phyloP scores from a whole-genome alignment of 345 rosid species.

The Eucalyptus regnans region DNA sequence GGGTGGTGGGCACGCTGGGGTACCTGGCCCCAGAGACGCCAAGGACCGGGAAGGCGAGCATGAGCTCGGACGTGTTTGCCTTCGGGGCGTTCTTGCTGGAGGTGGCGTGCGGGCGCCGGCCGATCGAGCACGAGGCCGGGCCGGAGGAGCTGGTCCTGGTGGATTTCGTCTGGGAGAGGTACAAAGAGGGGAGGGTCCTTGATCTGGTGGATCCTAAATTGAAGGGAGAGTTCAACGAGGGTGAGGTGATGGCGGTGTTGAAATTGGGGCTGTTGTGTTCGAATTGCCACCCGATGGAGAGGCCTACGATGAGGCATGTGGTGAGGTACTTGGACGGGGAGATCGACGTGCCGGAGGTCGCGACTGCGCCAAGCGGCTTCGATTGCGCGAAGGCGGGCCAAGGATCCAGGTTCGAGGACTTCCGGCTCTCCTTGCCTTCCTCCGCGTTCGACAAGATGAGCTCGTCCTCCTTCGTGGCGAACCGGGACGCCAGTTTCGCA shows the following conservation, averaged over 20 bases:
- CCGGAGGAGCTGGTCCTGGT: slow-evolving; percentile 73
- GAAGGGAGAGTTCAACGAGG: slow-evolving; percentile 26
- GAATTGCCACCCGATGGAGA: slow-evolving; percentile 22
- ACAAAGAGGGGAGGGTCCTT: slow-evolving; percentile 30
- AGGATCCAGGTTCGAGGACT: slow-evolving; percentile 12
- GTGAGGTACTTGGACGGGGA: slow-evolving; percentile 59
- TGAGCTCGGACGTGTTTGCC: slow-evolving; percentile 73
- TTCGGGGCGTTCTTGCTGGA: slow-evolving; percentile 88
- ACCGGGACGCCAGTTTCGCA: slow-evolving; percentile 1
- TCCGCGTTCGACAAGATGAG: slow-evolving; percentile 20
- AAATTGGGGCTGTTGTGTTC: slow-evolving; percentile 78
- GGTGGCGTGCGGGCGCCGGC: slow-evolving; percentile 75
- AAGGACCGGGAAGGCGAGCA: slow-evolving; percentile 67
- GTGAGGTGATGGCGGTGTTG: slow-evolving; percentile 34
- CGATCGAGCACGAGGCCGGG: slow-evolving; percentile 59
- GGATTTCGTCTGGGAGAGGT: slow-evolving; percentile 74
- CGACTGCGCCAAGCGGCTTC: neutral
- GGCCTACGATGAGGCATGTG: slow-evolving; percentile 74
- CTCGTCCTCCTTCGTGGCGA: slow-evolving; percentile 1
- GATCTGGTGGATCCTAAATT: slow-evolving; percentile 44
- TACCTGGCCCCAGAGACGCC: slow-evolving; percentile 89
- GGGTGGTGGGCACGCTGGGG: slow-evolving; percentile 85
- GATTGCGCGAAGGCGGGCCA: neutral
- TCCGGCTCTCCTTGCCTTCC: slow-evolving; percentile 10
- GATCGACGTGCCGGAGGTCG: slow-evolving; percentile 12